Conservation (phyloP, 345 rosid genomes). For the Citrus sp. region DNA sequence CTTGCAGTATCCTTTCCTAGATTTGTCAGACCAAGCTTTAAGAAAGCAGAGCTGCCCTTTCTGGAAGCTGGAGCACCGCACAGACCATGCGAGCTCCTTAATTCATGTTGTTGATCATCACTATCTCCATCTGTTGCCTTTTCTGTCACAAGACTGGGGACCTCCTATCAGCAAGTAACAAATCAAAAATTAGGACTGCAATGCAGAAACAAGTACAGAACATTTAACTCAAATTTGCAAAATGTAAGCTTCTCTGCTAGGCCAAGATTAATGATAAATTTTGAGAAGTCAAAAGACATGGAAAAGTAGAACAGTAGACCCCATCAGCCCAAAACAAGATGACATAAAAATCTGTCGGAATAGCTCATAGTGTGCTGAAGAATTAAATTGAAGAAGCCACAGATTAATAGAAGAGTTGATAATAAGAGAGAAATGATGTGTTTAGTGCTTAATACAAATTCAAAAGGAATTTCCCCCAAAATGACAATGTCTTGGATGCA, state of each 20-base stretch:
- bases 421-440: background rate
- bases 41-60: slow-evolving; percentile 25
- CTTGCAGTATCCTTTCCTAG: slow-evolving; percentile 41
- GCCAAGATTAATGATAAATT: background rate
- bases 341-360: background rate
- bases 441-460: background rate
- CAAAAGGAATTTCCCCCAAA: background rate
- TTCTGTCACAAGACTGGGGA: slow-evolving; percentile 23
- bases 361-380: background rate
- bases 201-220: background rate
- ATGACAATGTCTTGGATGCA: background rate
- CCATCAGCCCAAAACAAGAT: background rate
- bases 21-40: slow-evolving; percentile 28
- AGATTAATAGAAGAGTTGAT: background rate
- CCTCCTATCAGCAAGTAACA: slow-evolving; percentile 39
- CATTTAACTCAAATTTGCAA: background rate
- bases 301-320: background rate
- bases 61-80: slow-evolving; percentile 10
- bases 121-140: slow-evolving; percentile 26
- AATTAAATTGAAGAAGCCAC: background rate
- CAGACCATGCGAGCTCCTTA: slow-evolving; percentile 1
- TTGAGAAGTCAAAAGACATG: background rate
- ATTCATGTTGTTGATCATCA: slow-evolving; percentile 27
- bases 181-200: slow-evolving; percentile 10
- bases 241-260: background rate